Evolutionary conservation across 345 rosid species (phyloP), one percentile per base, ranked within the genome.

Genomic region (Lenwebbia sp.): DNA sequence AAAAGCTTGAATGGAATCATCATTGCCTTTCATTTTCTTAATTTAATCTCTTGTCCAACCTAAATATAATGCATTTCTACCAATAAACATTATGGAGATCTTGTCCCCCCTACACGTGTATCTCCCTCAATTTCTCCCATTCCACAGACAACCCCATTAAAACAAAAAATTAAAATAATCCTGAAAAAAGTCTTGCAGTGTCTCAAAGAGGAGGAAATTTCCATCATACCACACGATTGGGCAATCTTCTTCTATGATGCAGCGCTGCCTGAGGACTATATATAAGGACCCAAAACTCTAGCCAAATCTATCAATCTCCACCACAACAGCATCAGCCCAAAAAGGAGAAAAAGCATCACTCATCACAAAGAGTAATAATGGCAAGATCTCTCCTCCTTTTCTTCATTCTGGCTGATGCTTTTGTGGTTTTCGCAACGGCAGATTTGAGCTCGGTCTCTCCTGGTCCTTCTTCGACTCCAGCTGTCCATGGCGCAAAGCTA

Each of bases 51-150:
- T 84, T 84, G 49, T 57, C 52, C 51, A 19, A 55, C 15, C 19
- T 14, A n/a, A 57, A 10, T 13, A 4, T 37, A 70, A 33, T 70
- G 47, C 3, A 13, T 10, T n/a, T 87, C 62, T 86, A 86, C 89
- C 92, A 55, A 85, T 70, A 89, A 86, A 90, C 92, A 91, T 44
- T 37, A 76, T 84, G 84, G n/a, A 86, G 88, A 91, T 92, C 90
- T 22, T 92, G 93, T 87, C 87, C 89, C 93, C 86, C 83, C 82
- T 87, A 53, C 91, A 86, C 88, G 92, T 90, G 91, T 83, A 87
- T 83, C 50, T 87, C 54, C 89, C 52, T 83, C 83, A 50, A 50
- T 87, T 86, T 88, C 88, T 84, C 89, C 90, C 40, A 12, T 83
- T 85, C 88, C 22, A 83, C 88, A 84, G 93, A 89, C 95, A 92